Base-by-base conservation (phyloP, 2,329 filamentous ascomycete genomes). In the Fusarium decemcellulare region DNA sequence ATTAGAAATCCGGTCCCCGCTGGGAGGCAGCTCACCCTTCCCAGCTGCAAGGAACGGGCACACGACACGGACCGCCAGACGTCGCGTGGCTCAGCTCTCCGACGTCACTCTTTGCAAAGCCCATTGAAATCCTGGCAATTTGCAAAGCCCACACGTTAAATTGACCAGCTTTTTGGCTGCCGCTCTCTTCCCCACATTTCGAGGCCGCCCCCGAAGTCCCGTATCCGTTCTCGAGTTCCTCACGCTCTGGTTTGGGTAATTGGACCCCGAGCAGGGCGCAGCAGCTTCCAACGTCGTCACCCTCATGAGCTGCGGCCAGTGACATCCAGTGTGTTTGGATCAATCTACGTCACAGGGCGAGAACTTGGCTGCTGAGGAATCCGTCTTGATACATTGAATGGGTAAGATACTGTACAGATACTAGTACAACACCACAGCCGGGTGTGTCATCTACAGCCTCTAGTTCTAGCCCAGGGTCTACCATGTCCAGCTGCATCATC, bases 61-160 rank as follows among this genome's bases (percentile, higher is more conserved):
- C 23, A 23, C 23, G 23, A 48, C 32, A 34, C 32, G 32, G 43
- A 15, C 39, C 46, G 37, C 57, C 65, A 40, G 23, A 23, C 57
- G 23, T 56, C 43, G 55, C 40, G 67, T 70, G 68, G 68, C 68
- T 70, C 67, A 70, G 68, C 63, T 59, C 48, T 12, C 32, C 43
- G 67, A 62, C 67, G 67, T 70, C 67, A 70, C 63, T 65, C 36
- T 3, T 16, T 16, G 42, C 54, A 67, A 67, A 51, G 59, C 63
- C 67, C 18, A 54, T 67, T 60, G 32, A 32, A 44, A 68, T 65
- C 63, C 59, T 64, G 55, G 30, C 39, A 60, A 65, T 54, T 65
- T 66, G 61, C 44, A 58, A 50, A 23, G 47, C 44, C 40, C 18
- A 23, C 39, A n/a, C 30, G 29, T 29, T 46, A 27, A 36, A 52